A percentile compares a stretch with the other conserved stretches of the same genome.
These are phyloP conservation scores for Backusella sp. DNA, from an alignment of 192 early-diverging fungal genomes.

Conservation along the genomic window DNA sequence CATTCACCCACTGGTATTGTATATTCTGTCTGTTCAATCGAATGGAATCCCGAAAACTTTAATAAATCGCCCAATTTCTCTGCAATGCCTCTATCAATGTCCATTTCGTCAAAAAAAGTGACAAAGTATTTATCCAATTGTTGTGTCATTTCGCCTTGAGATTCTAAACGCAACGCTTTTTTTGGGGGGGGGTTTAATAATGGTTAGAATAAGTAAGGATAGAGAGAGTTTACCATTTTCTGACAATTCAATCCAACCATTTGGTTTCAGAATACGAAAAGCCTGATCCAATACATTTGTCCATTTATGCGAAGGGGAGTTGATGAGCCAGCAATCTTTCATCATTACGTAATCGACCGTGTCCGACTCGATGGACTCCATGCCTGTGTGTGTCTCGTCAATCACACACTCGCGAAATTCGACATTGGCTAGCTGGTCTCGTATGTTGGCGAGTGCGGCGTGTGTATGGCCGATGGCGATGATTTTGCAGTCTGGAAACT, in stretches of 20 bases:
- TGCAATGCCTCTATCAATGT: neutral
- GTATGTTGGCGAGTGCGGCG: neutral
- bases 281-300: slow-evolving; percentile 17
- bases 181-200: too few species aligned
- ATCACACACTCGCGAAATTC: neutral
- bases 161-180: neutral
- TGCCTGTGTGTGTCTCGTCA: slow-evolving; percentile 8
- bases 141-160: neutral
- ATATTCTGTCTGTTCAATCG: neutral
- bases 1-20: slow-evolving; percentile 33
- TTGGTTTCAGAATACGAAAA: slow-evolving; percentile 27
- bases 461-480: slow-evolving; percentile 14
- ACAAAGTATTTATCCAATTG: neutral
- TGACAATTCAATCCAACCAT: slow-evolving; percentile 27
- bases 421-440: neutral
- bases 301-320: slow-evolving; percentile 18
- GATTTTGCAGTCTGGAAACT: slow-evolving; percentile 22
- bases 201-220: too few species aligned
- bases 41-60: neutral
- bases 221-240: slow-evolving; percentile 12
- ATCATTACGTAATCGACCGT: slow-evolving; percentile 19
- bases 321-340: slow-evolving; percentile 19
- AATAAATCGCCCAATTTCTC: neutral
- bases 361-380: slow-evolving; percentile 7
- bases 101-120: neutral